Evolutionary conservation across 768 basidiomycete genomes (phyloP), one percentile per base, ranked within the genome.

Genomic region (Naganishia friedmannii): DNA sequence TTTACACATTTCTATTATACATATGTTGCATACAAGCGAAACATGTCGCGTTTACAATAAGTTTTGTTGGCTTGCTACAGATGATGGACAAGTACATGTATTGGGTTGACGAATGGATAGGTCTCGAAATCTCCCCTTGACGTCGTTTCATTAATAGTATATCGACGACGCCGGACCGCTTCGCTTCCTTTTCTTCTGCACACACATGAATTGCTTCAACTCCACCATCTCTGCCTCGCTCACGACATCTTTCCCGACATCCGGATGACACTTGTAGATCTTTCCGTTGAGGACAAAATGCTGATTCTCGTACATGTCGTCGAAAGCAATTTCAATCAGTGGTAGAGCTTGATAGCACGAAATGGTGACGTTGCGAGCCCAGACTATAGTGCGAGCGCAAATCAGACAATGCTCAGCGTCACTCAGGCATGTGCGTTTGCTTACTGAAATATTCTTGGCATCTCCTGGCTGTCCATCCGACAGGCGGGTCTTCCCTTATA

Each of bases 381-480:
- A 72, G 57, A 58, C 70, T 72, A 46, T 53, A 17, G 32, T 10
- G 17, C 31, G 8, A 21, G 10, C 23, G 8, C 5, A 9, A 48
- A 45, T 46, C 32, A 51, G 23, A 28, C n/a, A 42, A 28, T 0
- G 29, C 9, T 54, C 29, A 19, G 37, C 34, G 17, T 19, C 26
- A 19, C 42, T n/a, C 31, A 53, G 3, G 12, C 7, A 63, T 23
- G n/a, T 10, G 3, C 28, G 21, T 39, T n/a, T 3, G 68, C 70
- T 54, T 42, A 72, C 70, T 53, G 39, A 80, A 80, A 67, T 80
- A 80, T 53, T 74, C 74, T 53, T 80, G 79, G 26, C 79, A 75
- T 23, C 79, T 67, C 55, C 74, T 71, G 17, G 72, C 42, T 34
- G 74, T 74, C 79, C 79, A 80, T 34, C 79, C 79, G 15, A 79